These are phyloP conservation scores for Raddia guianensis DNA, from an alignment of 176 grass and related monocot species.

Conservation along the genomic window DNA sequence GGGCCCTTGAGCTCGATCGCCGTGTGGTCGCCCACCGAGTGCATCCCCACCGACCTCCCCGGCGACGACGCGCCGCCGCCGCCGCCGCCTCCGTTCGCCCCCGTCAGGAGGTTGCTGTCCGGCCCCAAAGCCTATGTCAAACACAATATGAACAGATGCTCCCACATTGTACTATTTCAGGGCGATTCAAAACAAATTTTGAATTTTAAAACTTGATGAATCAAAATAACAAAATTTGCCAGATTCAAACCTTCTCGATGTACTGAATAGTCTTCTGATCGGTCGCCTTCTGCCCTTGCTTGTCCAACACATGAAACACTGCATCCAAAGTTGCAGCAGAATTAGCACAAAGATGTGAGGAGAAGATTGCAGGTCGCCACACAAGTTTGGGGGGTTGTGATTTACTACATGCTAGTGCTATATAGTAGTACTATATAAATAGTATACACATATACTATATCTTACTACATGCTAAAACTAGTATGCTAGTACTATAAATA, in stretches of 20 bases:
- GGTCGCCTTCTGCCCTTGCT: conserved; percentile 76
- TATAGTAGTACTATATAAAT: too few species aligned
- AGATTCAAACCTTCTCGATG: conserved; percentile 72
- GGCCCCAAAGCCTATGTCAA: conserved; percentile 72
- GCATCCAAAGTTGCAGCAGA: conserved; percentile 36
- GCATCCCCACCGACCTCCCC: conserved; percentile 72
- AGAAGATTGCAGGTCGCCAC: neutral
- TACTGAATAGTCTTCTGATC: conserved; percentile 77
- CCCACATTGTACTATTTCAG: too few species aligned
- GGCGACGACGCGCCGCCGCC: conserved; percentile 38
- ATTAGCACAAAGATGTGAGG: neutral
- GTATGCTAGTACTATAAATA: neutral
- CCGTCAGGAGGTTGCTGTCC: conserved; percentile 61
- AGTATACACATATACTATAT: too few species aligned
- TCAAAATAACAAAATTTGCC: neutral
- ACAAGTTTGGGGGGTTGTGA: too few species aligned
- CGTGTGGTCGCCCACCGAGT: conserved; percentile 76
- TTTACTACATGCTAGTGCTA: too few species aligned
- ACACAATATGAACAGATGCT: neutral
- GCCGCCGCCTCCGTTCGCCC: conserved; percentile 41
- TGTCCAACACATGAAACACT: conserved; percentile 94
- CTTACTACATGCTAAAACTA: neutral
- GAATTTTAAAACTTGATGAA: neutral
- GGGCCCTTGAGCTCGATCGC: conserved; percentile 89
- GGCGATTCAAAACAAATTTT: neutral